A percentile compares a stretch with the other conserved stretches of the same genome.
phyloP scores from a whole-genome alignment of 169 alveolate species.

The Theileria parva region DNA sequence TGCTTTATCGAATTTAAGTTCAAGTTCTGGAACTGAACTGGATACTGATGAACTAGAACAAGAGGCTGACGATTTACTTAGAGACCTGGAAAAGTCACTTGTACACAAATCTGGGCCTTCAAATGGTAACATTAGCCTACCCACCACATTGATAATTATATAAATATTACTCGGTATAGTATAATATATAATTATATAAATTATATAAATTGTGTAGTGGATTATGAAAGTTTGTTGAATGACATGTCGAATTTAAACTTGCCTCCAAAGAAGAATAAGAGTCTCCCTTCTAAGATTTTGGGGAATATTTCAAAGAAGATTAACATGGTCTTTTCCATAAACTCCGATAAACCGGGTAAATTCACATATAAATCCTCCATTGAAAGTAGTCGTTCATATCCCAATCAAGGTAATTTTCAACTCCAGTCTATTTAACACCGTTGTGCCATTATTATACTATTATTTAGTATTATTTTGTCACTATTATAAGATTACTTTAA shows the following conservation, averaged over 20 bases:
- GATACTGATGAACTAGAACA: background rate
- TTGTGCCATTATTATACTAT: too few species aligned
- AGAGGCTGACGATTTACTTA: background rate
- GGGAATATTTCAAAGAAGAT: conserved; percentile 15
- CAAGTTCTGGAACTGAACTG: background rate
- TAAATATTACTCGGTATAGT: background rate
- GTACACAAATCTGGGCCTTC: background rate
- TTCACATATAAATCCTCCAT: background rate
- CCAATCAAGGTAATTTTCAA: background rate
- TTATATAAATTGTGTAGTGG: background rate
- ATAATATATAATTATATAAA: background rate
- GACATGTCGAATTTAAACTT: conserved; percentile 9
- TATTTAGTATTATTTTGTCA: too few species aligned
- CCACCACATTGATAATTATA: background rate
- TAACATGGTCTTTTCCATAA: conserved; percentile 6
- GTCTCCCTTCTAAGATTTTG: background rate
- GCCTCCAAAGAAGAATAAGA: conserved; percentile 19
- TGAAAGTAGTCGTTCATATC: background rate
- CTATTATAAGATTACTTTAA: too few species aligned
- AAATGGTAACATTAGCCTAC: background rate
- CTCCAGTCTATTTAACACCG: background rate
- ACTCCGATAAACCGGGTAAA: background rate
- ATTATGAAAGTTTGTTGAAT: conserved; percentile 4
- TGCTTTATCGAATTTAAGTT: background rate
- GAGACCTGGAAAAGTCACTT: conserved; percentile 2